Base-by-base conservation (phyloP, 2,329 filamentous ascomycete species). In the Alternaria brassicae region DNA sequence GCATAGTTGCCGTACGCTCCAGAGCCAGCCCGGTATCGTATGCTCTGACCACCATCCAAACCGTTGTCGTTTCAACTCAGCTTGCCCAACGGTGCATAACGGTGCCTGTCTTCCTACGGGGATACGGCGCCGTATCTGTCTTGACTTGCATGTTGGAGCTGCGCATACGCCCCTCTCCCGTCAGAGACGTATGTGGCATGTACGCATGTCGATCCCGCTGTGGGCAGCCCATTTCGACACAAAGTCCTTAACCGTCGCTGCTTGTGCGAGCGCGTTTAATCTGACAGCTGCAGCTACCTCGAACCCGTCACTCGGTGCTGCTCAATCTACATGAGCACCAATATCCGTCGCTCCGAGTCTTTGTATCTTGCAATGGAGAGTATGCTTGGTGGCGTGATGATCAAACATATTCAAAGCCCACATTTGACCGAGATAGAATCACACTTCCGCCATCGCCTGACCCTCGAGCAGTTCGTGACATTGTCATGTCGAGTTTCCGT, bases 381-480 rank as follows among this genome's bases (percentile, higher is more conserved):
- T 40, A 47, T 55, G 28, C 36, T 17, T 42, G 19, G 45, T 50
- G 28, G 45, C 28, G 23, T 34, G 13, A 21, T 21, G 28, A 44
- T 37, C 44, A 59, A 37, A 56, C 45, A 39, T 25, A 27, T 37
- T 25, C 32, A 12, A 17, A 28, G 21, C 53, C 30, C 53, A 32
- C 25, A 40, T 53, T 53, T 42, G 50, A 32, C 50, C 62, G 53
- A 64, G 44, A 57, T 58, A 21, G 55, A 54, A 54, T 55, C 32
- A 60, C 19, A 9, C 28, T 17, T 48, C 41, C 51, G 27, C 61
- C 32, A 57, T 62, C 60, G 15, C 36, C 19, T 44, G 54, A 62
- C 62, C 62, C 60, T 60, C 56, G n/a, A 30, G 13, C 48, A 40
- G 60, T 65, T 65, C 62, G 48, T 54, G 27, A 59, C 40, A 54